Evolutionary conservation across 306 rosid species (phyloP).

Genomic region (Myrica gale): DNA sequence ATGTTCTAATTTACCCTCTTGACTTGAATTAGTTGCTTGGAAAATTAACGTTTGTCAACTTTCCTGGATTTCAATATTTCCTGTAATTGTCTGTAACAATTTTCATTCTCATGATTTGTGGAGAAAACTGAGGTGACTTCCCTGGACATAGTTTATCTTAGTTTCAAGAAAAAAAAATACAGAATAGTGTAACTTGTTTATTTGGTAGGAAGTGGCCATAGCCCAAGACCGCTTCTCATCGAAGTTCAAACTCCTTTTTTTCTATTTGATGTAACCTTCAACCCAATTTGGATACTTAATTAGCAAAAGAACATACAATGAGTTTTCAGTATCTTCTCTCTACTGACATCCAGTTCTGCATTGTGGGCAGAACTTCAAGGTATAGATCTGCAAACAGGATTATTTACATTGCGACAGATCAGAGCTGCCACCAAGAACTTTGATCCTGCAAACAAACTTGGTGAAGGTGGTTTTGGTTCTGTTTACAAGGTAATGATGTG

Average conservation of each 20-base stretch:
- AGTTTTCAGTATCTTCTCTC: conserved; percentile 10
- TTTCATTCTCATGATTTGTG: conserved; percentile 1
- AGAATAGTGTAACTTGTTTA: background rate
- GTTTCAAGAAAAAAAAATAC: background rate
- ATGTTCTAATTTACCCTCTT: background rate
- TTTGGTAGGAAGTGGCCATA: background rate
- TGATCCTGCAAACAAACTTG: conserved; percentile 68
- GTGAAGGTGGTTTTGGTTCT: conserved; percentile 94
- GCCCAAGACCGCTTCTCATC: background rate
- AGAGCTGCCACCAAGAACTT: conserved; percentile 82
- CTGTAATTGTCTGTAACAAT: background rate
- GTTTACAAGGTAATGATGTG: conserved; percentile 75
- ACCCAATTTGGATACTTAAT: background rate
- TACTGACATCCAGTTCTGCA: conserved; percentile 21
- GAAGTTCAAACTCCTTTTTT: background rate
- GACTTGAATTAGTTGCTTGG: background rate
- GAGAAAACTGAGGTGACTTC: conserved; percentile 3
- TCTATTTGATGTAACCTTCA: background rate
- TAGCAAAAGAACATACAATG: conserved; percentile 4
- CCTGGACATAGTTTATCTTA: background rate
- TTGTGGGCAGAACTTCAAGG: conserved; percentile 63
- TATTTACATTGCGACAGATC: conserved; percentile 75
- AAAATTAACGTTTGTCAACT: background rate
- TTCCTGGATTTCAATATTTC: background rate
- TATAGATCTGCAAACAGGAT: conserved; percentile 77